Evolutionary conservation across 2,329 filamentous ascomycete genomes (phyloP).

Genomic region (Botrytis cinerea): DNA sequence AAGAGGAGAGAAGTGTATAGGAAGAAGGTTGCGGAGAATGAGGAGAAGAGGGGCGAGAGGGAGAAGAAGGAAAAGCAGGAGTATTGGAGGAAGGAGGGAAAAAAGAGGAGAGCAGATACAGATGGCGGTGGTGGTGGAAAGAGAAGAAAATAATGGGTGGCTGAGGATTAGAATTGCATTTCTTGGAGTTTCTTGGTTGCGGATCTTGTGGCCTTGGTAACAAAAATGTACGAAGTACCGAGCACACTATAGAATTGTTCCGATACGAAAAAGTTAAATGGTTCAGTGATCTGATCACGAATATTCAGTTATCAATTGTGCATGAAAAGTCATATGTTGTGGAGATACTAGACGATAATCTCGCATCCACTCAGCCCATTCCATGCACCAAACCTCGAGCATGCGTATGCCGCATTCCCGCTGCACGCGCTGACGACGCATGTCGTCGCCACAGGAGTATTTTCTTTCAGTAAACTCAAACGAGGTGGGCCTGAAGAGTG

Average conservation of each 20-base stretch:
- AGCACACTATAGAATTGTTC: neutral
- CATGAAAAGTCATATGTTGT: neutral
- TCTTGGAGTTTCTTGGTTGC: slow-evolving; percentile 15
- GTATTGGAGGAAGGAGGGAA: slow-evolving; percentile 89
- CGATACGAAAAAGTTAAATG: neutral
- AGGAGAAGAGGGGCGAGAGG: slow-evolving; percentile 80
- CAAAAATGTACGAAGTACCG: slow-evolving; percentile 2
- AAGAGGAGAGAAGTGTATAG: slow-evolving; percentile 78
- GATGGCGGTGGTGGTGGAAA: slow-evolving; percentile 50
- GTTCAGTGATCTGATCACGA: neutral
- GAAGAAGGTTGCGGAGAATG: slow-evolving; percentile 77
- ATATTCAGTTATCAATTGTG: neutral
- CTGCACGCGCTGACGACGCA: neutral
- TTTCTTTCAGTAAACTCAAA: neutral
- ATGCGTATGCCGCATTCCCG: neutral
- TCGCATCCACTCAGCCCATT: neutral
- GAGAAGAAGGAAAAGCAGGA: slow-evolving; percentile 93
- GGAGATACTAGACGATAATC: neutral
- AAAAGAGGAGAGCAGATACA: slow-evolving; percentile 64
- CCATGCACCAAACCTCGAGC: neutral
- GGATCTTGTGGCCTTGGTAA: neutral
- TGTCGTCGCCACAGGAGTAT: neutral
- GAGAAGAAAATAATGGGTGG: slow-evolving; percentile 30
- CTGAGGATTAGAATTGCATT: neutral
- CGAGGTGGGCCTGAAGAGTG: neutral